A percentile compares a stretch with the other conserved stretches of the same genome.
phyloP scores from a whole-genome alignment of 495 filamentous ascomycete genomes.

The Podospora didyma region DNA sequence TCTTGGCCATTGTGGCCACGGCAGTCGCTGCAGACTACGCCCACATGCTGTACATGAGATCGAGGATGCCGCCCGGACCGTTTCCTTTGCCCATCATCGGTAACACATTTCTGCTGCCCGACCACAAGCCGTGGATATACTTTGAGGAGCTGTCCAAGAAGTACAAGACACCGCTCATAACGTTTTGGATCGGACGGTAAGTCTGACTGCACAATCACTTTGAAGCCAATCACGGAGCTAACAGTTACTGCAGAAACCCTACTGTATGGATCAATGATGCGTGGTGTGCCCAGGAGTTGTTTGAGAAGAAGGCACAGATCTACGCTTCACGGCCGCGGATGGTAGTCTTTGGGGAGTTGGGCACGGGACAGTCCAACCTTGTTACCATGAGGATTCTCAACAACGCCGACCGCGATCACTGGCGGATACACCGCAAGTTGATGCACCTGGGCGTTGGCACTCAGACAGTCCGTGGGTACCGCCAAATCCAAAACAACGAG shows the following conservation, averaged over 20 bases:
- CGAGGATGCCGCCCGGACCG: constrained; percentile 56
- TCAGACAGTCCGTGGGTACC: constrained; percentile 57
- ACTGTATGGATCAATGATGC: constrained; percentile 66
- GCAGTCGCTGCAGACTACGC: constrained; percentile 43
- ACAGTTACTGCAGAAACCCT: constrained; percentile 40
- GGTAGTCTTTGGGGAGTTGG: constrained; percentile 59
- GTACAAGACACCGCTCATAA: constrained; percentile 53
- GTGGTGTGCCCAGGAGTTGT: constrained; percentile 51
- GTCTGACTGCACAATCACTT: neutral
- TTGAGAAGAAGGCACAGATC: constrained; percentile 55
- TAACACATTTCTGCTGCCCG: constrained; percentile 55
- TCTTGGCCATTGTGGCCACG: constrained; percentile 25
- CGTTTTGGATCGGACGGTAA: constrained; percentile 57
- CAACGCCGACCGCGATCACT: constrained; percentile 51
- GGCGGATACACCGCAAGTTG: constrained; percentile 58
- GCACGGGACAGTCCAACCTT: constrained; percentile 53
- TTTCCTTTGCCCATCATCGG: constrained; percentile 47
- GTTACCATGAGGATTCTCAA: constrained; percentile 51
- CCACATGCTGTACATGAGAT: constrained; percentile 45
- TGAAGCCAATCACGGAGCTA: neutral
- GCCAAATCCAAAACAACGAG: constrained; percentile 58
- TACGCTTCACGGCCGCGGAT: constrained; percentile 52
- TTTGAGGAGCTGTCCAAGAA: constrained; percentile 56
- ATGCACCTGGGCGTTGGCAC: constrained; percentile 58
- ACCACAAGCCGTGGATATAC: constrained; percentile 62